Conservation (phyloP, 2,329 filamentous ascomycete genomes). For the Epichloe uncinata region DNA sequence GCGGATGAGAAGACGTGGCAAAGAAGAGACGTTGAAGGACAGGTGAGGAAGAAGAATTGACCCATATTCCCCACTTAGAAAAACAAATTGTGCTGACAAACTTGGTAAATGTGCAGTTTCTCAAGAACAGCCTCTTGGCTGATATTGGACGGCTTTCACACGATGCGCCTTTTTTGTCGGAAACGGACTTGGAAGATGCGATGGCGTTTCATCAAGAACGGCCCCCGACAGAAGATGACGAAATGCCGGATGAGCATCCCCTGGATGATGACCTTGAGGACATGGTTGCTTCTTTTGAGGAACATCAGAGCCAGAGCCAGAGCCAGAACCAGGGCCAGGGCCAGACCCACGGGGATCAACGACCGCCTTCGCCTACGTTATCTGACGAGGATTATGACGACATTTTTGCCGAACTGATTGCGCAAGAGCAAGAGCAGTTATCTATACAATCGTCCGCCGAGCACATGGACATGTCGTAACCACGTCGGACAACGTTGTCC, state of each 20-base stretch:
- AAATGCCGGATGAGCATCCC: slow-evolving; percentile 38
- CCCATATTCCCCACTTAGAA: neutral
- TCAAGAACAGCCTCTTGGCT: slow-evolving; percentile 23
- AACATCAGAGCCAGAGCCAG: slow-evolving; percentile 11
- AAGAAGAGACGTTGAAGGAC: slow-evolving; percentile 48
- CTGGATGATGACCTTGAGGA: slow-evolving; percentile 48
- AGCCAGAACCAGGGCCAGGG: neutral
- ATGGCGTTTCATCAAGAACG: slow-evolving; percentile 21
- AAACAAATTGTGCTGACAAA: neutral
- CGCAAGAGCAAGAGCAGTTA: slow-evolving; percentile 14
- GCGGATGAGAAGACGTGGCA: slow-evolving; percentile 47
- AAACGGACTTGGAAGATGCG: slow-evolving; percentile 39
- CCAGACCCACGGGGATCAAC: slow-evolving; percentile 9
- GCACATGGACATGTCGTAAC: slow-evolving; percentile 31
- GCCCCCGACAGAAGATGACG: slow-evolving; percentile 22
- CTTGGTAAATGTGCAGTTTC: slow-evolving; percentile 13
- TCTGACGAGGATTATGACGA: slow-evolving; percentile 49
- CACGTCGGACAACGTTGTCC: neutral
- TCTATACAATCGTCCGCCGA: slow-evolving; percentile 17
- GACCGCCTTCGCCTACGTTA: slow-evolving; percentile 22
- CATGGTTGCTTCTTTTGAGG: slow-evolving; percentile 35
- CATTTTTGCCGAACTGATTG: slow-evolving; percentile 37
- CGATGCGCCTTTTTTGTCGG: slow-evolving; percentile 28
- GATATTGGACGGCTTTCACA: slow-evolving; percentile 19
- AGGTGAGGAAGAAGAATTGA: slow-evolving; percentile 13